Base-by-base conservation (phyloP, 1,139 yeast species). In the Geotrichum histeridarum region DNA sequence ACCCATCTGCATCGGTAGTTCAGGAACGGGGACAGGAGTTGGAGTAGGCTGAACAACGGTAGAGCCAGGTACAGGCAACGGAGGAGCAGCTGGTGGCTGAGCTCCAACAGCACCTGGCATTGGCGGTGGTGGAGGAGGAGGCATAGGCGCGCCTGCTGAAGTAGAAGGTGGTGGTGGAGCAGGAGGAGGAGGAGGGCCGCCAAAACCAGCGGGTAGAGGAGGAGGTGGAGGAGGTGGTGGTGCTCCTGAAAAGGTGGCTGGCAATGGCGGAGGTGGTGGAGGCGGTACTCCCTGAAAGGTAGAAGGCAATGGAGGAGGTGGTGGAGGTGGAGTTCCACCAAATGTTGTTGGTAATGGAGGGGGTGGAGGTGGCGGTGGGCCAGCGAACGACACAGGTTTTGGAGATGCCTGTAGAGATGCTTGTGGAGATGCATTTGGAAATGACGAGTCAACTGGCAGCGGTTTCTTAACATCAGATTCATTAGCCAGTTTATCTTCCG, bases 401-500 rank as follows among this genome's bases (percentile, higher is more conserved):
- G 62, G 57, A 4, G 60, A 57, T 17, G 59, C 50, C 4, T 71
- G 71, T 4, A 70, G 57, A 7, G 73, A 72, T 1, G 76, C 73
- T 2, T 74, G 73, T 57, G 69, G 68, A 7, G 71, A 69, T 22
- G 70, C 66, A 30, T 73, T 70, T n/a, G 73, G 70, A 0, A 71
- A 69, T 4, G 70, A 12, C 2, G 36, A 11, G 36, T 33, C 36
- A 11, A 12, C 4, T 33, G n/a, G n/a, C 3, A 4, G 11, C 8
- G 8, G 3, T 7, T 33, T 7, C 36, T 33, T 33, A 9, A 11
- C 36, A 33, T 12, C 11, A 33, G 11, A 9, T 33, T 33, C 36
- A 33, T 4, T 33, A 22, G 27, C 27, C 27, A 22, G 27, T 5
- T 22, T 22, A 22, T 22, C 27, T 22, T 22, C 27, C 3, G 5